phyloP scores from a whole-genome alignment of 331 rosid species.

The Ulmus americana region DNA sequence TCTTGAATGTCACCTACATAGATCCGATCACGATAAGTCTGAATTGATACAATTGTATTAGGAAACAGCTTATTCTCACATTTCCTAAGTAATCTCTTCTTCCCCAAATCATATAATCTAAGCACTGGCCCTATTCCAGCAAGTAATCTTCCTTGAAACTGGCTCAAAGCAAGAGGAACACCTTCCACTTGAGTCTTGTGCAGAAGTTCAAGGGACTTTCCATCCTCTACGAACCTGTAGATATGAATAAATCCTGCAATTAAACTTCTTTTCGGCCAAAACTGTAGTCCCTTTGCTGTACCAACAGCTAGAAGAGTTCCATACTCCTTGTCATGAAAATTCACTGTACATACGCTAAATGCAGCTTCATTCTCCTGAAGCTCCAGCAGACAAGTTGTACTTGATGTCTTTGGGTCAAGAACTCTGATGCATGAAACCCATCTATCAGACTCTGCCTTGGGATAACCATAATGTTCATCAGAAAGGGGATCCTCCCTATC shows the following conservation, averaged over 20 bases:
- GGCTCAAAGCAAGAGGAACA: conserved; percentile 84
- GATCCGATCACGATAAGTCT: conserved; percentile 81
- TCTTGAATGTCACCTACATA: conserved; percentile 93
- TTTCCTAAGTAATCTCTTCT: conserved; percentile 66
- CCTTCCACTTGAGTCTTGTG: conserved; percentile 96
- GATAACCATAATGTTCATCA: conserved; percentile 93
- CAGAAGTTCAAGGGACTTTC: conserved; percentile 81
- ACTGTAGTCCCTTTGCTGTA: conserved; percentile 86
- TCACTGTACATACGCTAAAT: conserved; percentile 81
- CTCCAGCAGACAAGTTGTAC: conserved; percentile 84
- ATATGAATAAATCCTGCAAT: conserved; percentile 78
- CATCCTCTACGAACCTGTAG: conserved; percentile 84
- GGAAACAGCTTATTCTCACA: conserved; percentile 96
- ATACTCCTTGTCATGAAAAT: conserved; percentile 86
- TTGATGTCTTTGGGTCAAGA: conserved; percentile 80
- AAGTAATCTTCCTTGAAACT: conserved; percentile 93
- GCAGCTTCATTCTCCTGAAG: conserved; percentile 96
- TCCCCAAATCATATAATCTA: conserved; percentile 88
- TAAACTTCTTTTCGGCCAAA: conserved; percentile 61
- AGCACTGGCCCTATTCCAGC: conserved; percentile 88
- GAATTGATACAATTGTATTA: conserved; percentile 67
- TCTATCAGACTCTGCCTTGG: conserved; percentile 77
- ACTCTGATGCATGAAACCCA: conserved; percentile 98
- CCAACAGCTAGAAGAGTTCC: conserved; percentile 96
- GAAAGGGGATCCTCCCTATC: conserved; percentile 70